phyloP scores from a whole-genome alignment of 2,329 filamentous ascomycete species.

The Pseudocercospora musae region DNA sequence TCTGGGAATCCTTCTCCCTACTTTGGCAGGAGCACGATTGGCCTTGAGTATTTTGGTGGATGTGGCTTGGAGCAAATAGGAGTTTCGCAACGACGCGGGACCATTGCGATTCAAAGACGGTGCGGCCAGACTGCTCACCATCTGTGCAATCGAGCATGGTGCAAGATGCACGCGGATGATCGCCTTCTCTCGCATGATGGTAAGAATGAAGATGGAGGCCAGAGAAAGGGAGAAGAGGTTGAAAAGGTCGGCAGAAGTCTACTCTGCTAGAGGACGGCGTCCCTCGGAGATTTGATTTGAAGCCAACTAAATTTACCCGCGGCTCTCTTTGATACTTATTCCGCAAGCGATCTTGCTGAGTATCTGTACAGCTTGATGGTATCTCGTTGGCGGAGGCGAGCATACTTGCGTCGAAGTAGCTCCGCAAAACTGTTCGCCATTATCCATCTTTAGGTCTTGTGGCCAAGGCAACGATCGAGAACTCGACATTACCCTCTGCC shows the following conservation, averaged over 20 bases:
- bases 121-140: background rate
- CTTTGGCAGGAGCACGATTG: background rate
- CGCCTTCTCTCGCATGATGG: no score
- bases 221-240: background rate
- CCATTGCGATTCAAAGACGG: background rate
- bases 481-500: slow-evolving; percentile 41
- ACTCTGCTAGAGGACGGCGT: background rate
- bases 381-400: background rate
- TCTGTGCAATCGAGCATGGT: no score
- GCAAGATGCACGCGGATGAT: no score
- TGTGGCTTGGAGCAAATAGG: slow-evolving; percentile 6
- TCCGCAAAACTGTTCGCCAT: background rate
- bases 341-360: no score
- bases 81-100: background rate
- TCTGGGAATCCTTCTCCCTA: background rate
- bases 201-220: no score
- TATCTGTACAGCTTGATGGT: no score
- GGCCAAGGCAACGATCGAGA: slow-evolving; percentile 46
- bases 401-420: background rate
- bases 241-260: background rate
- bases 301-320: background rate
- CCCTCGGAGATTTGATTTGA: background rate
- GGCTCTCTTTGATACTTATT: background rate
- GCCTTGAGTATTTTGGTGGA: background rate
- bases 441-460: slow-evolving; percentile 14